These are phyloP conservation scores for Lasiodiplodia citricola DNA, from an alignment of 2,329 filamentous ascomycete species.

Conservation along the genomic window DNA sequence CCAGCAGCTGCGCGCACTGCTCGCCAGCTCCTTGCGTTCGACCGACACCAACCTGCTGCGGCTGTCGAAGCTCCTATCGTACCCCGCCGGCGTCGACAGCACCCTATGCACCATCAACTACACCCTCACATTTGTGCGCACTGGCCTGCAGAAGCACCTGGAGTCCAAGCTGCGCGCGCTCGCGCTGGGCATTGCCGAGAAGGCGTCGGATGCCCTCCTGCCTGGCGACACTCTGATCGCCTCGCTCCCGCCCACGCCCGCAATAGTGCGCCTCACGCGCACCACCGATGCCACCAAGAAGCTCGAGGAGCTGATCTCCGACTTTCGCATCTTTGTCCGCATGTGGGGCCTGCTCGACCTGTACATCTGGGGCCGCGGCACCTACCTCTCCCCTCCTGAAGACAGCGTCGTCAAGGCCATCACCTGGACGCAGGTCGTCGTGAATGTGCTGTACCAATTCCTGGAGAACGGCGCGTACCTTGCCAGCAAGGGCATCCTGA, in stretches of 20 bases:
- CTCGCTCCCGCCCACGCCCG: conserved; percentile 40
- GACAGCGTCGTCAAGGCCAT: conserved; percentile 49
- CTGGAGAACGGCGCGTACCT: conserved; percentile 87
- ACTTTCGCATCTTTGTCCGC: conserved; percentile 74
- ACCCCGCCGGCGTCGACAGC: conserved; percentile 46
- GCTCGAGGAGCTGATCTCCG: conserved; percentile 69
- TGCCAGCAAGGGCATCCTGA: conserved; percentile 71
- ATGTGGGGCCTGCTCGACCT: conserved; percentile 79
- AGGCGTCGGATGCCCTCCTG: conserved; percentile 45
- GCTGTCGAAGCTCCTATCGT: conserved; percentile 46
- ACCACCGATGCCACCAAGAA: conserved; percentile 42
- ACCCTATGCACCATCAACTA: conserved; percentile 51
- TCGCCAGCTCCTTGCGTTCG: conserved; percentile 31
- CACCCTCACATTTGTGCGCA: conserved; percentile 49
- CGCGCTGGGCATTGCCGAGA: conserved; percentile 40
- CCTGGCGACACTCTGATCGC: conserved; percentile 50
- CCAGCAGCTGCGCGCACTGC: conserved; percentile 27
- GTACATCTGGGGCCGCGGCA: conserved; percentile 67
- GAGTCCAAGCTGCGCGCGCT: conserved; percentile 41
- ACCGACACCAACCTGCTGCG: conserved; percentile 42
- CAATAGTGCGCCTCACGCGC: conserved; percentile 41
- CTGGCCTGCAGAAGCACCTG: conserved; percentile 47
- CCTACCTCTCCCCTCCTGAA: conserved; percentile 39
- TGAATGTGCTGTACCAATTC: conserved; percentile 73
- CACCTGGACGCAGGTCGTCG: conserved; percentile 69